These are phyloP conservation scores for Suillus paluster DNA, from an alignment of 768 basidiomycete genomes.

Conservation along the genomic window DNA sequence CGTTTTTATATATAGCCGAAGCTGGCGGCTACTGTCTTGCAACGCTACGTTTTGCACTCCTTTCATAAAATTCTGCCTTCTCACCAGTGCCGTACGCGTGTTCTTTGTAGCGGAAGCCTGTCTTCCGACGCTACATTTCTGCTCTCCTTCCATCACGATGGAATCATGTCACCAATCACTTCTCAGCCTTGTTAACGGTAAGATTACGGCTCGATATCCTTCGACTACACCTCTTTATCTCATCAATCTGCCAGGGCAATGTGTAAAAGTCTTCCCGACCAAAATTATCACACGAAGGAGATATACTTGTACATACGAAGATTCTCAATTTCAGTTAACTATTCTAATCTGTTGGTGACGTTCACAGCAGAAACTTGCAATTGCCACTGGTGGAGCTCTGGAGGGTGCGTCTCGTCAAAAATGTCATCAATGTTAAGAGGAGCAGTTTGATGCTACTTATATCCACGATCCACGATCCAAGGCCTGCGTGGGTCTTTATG, in stretches of 20 bases:
- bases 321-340: no score
- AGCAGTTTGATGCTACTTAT: neutral
- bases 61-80: neutral
- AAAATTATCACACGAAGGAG: neutral
- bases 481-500: neutral
- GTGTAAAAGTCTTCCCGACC: neutral
- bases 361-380: neutral
- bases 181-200: neutral
- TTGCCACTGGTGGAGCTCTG: neutral
- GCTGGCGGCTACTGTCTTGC: neutral
- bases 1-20: neutral
- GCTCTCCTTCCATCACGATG: neutral
- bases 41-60: neutral
- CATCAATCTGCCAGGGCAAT: neutral
- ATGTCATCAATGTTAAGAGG: neutral
- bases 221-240: neutral
- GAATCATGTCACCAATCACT: neutral
- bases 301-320: neutral
- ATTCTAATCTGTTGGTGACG: neutral
- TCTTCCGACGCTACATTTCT: neutral
- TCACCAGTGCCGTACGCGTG: slow-evolving; percentile 3
- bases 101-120: neutral
- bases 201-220: neutral
- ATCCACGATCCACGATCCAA: neutral
- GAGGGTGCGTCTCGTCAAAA: neutral